Percentiles rank a stretch among this genome's conserved stretches.
Evolutionary conservation across 331 rosid genomes (phyloP).

Genomic region (Saraca asoca): DNA sequence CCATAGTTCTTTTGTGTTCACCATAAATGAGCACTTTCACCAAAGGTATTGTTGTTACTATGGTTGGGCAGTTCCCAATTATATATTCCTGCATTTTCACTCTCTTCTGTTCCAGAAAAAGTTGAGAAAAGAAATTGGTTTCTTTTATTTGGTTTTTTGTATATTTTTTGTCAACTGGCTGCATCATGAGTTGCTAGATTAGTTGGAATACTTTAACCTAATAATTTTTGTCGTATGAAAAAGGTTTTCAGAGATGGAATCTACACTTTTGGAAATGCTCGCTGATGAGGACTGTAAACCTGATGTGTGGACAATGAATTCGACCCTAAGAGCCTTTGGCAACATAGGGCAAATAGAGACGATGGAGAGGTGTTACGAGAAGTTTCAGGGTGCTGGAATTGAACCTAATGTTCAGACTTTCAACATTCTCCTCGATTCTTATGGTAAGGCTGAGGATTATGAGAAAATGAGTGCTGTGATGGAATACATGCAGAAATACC

Average conservation of each 20-base stretch:
- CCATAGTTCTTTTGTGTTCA: background rate
- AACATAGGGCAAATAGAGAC: slow-evolving; percentile 79
- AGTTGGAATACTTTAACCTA: slow-evolving; percentile 31
- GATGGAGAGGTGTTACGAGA: slow-evolving; percentile 90
- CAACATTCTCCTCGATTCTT: slow-evolving; percentile 84
- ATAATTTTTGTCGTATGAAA: slow-evolving; percentile 24
- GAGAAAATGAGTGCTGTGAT: slow-evolving; percentile 85
- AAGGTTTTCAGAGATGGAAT: slow-evolving; percentile 94
- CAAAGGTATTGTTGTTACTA: slow-evolving; percentile 4
- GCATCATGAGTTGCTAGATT: slow-evolving; percentile 24
- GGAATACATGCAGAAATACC: slow-evolving; percentile 96
- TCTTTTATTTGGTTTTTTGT: slow-evolving; percentile 1
- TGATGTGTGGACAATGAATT: slow-evolving; percentile 94
- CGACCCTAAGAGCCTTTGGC: slow-evolving; percentile 88
- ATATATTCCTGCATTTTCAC: slow-evolving; percentile 1
- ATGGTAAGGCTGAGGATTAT: slow-evolving; percentile 66
- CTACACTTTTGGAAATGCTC: slow-evolving; percentile 75
- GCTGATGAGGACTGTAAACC: slow-evolving; percentile 65
- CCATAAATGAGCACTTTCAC: slow-evolving; percentile 25
- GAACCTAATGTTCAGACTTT: slow-evolving; percentile 85
- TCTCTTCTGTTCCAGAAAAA: slow-evolving; percentile 15
- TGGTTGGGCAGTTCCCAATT: background rate
- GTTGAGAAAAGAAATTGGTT: background rate
- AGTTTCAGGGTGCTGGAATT: slow-evolving; percentile 81
- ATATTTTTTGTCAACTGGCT: slow-evolving; percentile 39